These are phyloP conservation scores for Nothophaeocryptopus gaeumannii DNA, from an alignment of 2,329 filamentous ascomycete species.

Conservation along the genomic window DNA sequence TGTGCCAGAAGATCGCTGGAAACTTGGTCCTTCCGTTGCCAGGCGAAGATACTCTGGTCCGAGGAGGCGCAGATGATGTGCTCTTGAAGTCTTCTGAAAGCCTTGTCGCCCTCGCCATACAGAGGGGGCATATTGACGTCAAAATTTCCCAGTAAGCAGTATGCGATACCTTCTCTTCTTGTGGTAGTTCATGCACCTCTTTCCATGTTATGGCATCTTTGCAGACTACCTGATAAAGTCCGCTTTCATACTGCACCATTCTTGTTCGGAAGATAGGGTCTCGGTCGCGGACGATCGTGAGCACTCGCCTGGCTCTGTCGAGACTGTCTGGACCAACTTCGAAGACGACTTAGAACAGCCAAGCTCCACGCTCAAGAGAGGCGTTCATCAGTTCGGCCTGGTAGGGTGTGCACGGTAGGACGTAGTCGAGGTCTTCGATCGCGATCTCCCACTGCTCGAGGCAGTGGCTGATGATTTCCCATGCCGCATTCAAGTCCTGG, in stretches of 20 bases:
- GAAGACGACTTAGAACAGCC: neutral
- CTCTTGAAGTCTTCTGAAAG: conserved; percentile 39
- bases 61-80: conserved; percentile 20
- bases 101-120: conserved; percentile 39
- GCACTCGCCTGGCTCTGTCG: neutral
- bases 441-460: neutral
- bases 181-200: conserved; percentile 16
- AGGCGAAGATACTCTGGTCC: conserved; percentile 11
- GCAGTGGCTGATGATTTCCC: conserved; percentile 1
- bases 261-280: neutral
- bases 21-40: neutral
- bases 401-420: neutral
- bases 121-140: conserved; percentile 45
- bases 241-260: neutral
- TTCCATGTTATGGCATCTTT: neutral
- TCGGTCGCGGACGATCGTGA: neutral
- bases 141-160: conserved; percentile 47
- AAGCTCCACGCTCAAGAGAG: neutral
- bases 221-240: neutral
- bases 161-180: conserved; percentile 43
- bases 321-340: neutral
- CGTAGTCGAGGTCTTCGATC: neutral
- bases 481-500: neutral
- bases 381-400: neutral
- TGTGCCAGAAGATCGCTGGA: neutral